Percentiles rank a stretch among this genome's conserved stretches.
phyloP scores from a whole-genome alignment of 768 basidiomycete genomes.

The Chalciporus piperatus region DNA sequence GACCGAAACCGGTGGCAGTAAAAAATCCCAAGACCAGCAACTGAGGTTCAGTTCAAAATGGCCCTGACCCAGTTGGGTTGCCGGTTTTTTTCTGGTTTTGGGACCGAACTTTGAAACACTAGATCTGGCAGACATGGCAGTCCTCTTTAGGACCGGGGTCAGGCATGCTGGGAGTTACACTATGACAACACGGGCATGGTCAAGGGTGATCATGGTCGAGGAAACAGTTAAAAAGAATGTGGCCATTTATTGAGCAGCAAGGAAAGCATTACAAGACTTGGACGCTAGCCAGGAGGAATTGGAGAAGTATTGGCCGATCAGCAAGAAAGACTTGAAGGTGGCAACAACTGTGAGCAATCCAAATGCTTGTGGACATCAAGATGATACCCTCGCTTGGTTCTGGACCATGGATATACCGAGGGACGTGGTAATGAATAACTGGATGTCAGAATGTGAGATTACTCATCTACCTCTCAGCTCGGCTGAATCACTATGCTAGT shows the following conservation, averaged over 20 bases:
- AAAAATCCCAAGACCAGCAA: too few species aligned
- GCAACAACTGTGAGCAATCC: slow-evolving; percentile 1
- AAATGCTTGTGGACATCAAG: slow-evolving; percentile 1
- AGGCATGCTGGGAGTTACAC: not conserved
- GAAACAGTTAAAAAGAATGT: not conserved
- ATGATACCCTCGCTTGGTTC: slow-evolving; percentile 5
- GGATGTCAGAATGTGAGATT: slow-evolving; percentile 7
- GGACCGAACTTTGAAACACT: too few species aligned
- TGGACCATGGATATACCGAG: slow-evolving; percentile 5
- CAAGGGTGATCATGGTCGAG: not conserved
- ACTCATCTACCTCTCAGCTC: not conserved
- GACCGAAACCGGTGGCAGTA: too few species aligned
- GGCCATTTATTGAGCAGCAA: not conserved
- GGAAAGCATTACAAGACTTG: not conserved
- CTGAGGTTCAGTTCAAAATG: too few species aligned
- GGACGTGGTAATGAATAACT: not conserved
- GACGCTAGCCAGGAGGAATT: not conserved
- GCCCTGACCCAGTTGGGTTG: too few species aligned
- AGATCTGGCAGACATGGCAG: slow-evolving; percentile 8
- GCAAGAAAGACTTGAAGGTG: slow-evolving; percentile 2
- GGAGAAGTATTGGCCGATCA: not conserved
- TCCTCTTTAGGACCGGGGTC: not conserved
- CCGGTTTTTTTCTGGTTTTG: too few species aligned
- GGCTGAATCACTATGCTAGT: not conserved
- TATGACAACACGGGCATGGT: not conserved